Base-by-base conservation (phyloP, 2,329 filamentous ascomycete species). In the Lasiodiplodia citricola region DNA sequence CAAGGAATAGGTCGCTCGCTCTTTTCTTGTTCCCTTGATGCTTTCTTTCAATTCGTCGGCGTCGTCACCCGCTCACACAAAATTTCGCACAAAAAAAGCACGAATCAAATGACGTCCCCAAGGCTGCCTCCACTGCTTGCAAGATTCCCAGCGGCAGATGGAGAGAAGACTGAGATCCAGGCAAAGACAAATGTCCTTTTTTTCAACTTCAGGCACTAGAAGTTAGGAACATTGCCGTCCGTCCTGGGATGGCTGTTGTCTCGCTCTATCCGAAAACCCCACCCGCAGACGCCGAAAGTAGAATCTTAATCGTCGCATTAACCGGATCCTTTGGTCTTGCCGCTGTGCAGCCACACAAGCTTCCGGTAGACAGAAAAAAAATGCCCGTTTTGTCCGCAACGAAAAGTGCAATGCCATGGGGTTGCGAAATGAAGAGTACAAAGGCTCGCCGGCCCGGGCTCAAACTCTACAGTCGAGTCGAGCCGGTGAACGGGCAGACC, bases 371-470 rank as follows among this genome's bases (percentile, higher is more conserved):
- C 18, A 28, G 31, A 28, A 35, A 35, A 35, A 35, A 25, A 52
- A 28, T 52, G 57, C 44, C 65, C 23, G 44, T 67, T 50, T 67
- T 41, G 23, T 67, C 54, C 54, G 41, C 54, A 25, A 51, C 38
- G 65, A 38, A 51, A 58, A 31, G 54, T 37, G 65, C 65, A 58
- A 67, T 67, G 65, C 65, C 65, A 58, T 62, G 56, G 66, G 44
- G 56, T 60, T n/a, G 56, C 25, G 56, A 47, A 66, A 54, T 62
- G 66, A 68, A 68, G 50, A 68, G 56, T 68, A 68, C 66, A 68
- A 62, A 62, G 44, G 35, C 38, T 44, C 47, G 31, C 47, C 41
- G 25, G 31, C n/a, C 18, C 54, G 54, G n/a, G 14, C 37, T 35
- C 52, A 28, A 11, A 67, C 50, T 18, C 51, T 21, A 14, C 14